Percentiles rank a stretch among this genome's conserved stretches.
phyloP scores from a whole-genome alignment of 1,284 basidiomycete genomes.

The Albatrellus sp. region DNA sequence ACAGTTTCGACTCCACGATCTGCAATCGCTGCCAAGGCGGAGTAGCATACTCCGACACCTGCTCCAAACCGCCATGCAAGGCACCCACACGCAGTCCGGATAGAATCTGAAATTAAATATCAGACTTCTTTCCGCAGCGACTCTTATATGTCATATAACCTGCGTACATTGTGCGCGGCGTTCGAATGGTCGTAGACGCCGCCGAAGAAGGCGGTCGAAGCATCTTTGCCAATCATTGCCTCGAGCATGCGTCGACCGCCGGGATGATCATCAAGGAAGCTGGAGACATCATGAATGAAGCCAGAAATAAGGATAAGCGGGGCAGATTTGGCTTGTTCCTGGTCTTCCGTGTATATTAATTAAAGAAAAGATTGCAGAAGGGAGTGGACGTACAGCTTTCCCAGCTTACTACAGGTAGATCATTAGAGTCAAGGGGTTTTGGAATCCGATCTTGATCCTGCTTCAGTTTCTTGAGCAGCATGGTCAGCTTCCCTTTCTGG shows the following conservation, averaged over 20 bases:
- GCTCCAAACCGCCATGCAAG: slow-evolving; percentile 60
- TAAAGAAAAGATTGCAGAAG: neutral
- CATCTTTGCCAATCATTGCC: slow-evolving; percentile 64
- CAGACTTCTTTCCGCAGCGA: neutral
- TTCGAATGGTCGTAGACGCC: slow-evolving; percentile 78
- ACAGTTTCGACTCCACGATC: slow-evolving; percentile 2
- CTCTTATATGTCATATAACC: neutral
- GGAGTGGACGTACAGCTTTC: slow-evolving; percentile 50
- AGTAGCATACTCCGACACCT: slow-evolving; percentile 1
- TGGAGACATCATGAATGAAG: slow-evolving; percentile 77
- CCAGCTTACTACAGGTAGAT: slow-evolving; percentile 75
- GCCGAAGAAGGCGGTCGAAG: slow-evolving; percentile 76
- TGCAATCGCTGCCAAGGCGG: slow-evolving; percentile 5
- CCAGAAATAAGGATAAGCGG: slow-evolving; percentile 68
- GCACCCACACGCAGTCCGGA: slow-evolving; percentile 78
- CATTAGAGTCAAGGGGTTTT: slow-evolving; percentile 57
- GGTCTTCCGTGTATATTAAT: slow-evolving; percentile 28
- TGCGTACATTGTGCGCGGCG: slow-evolving; percentile 67
- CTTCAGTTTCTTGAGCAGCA: slow-evolving; percentile 72
- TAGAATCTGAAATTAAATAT: slow-evolving; percentile 34
- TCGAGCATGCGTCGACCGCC: slow-evolving; percentile 60
- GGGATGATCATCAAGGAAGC: slow-evolving; percentile 72
- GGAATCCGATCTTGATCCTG: slow-evolving; percentile 47
- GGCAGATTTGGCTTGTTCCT: slow-evolving; percentile 52
- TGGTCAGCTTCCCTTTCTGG: slow-evolving; percentile 67